Evolutionary conservation across 306 rosid species (phyloP).

Genomic region (Rosa chinensis): DNA sequence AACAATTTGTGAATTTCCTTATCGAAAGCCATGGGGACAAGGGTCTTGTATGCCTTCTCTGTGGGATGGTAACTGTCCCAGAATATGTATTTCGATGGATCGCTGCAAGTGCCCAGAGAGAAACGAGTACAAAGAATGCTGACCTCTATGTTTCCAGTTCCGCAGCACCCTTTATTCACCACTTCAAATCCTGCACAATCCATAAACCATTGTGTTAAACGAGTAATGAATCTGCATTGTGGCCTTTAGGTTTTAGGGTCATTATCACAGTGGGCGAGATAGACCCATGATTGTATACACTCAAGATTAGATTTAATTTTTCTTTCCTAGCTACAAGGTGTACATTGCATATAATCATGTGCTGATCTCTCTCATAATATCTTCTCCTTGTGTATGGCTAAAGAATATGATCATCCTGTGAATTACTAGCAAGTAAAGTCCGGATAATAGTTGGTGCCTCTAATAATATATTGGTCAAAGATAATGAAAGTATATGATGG

Average conservation of each 20-base stretch:
- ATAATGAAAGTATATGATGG: not conserved
- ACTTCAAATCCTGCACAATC: constrained; percentile 57
- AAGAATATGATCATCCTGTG: too few species aligned
- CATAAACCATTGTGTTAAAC: not conserved
- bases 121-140: constrained; percentile 46
- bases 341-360: not conserved
- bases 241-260: not conserved
- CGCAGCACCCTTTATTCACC: constrained; percentile 62
- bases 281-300: not conserved
- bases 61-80: constrained; percentile 79
- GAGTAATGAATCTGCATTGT: not conserved
- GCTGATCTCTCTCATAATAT: not conserved
- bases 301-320: too few species aligned
- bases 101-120: constrained; percentile 28
- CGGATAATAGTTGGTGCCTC: too few species aligned
- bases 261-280: not conserved
- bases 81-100: constrained; percentile 49
- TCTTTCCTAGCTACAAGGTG: not conserved
- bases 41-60: constrained; percentile 33
- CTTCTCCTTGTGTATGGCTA: not conserved
- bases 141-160: constrained; percentile 70
- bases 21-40: constrained; percentile 21
- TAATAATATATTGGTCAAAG: not conserved
- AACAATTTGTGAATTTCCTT: constrained; percentile 42
- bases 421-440: too few species aligned